Evolutionary conservation across 2,329 filamentous ascomycete species (phyloP), one percentile per base, ranked within the genome.

Genomic region (Karstenula rhodostoma): DNA sequence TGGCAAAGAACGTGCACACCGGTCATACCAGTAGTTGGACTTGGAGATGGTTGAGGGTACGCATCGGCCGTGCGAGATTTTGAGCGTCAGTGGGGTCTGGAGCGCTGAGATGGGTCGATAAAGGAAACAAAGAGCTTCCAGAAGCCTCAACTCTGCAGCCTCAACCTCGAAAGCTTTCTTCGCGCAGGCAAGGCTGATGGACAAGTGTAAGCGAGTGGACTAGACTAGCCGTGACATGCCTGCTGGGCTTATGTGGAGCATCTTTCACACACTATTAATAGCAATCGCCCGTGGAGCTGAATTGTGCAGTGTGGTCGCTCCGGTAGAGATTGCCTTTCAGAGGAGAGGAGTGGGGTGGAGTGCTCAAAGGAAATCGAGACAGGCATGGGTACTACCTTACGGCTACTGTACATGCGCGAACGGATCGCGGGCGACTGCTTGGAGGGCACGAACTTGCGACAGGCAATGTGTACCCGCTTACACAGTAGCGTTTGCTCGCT

Each of bases 121-220:
- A n/a, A 19, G 15, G 9, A 29, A 44, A 6, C 37, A 5, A 10
- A 52, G 9, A 32, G 57, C 57, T 67, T 66, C 64, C 57, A 61
- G 63, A 68, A 63, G 60, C 61, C 44, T 65, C 64, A 64, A 59
- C 62, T 60, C 51, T 67, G 62, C 57, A 51, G 51, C 47, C 42
- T 60, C 44, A 13, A 46, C 4, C 56, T 23, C 46, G 42, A 44
- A 35, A 40, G 15, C 9, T 47, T 61, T 57, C 23, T 13, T 22
- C 51, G 27, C 43, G 23, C 32, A 51, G 59, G 59, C 56, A 55
- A 59, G 64, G 23, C 58, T 58, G 33, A 57, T 58, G 52, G 49
- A 52, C 48, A 40, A 29, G 32, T 58, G 58, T 50, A 54, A 53
- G 25, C 57, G 49, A 53, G 55, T 46, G n/a, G 56, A 48, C 50